Base-by-base conservation (phyloP, 176 grass and related monocot species). In the Oryza officinalis region DNA sequence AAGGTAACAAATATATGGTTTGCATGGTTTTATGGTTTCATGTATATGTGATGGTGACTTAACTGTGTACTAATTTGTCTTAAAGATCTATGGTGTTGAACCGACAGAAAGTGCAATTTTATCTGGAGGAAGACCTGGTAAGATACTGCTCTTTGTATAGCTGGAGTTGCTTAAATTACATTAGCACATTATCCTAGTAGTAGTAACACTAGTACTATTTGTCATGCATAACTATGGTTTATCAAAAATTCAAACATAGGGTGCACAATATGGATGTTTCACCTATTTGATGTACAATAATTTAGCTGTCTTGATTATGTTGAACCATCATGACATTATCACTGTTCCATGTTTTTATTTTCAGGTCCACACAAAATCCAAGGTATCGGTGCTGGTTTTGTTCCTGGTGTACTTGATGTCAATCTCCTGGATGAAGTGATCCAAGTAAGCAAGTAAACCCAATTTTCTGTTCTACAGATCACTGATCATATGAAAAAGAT, bases 341-440 rank as follows among this genome's bases (percentile, higher is more conserved):
- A 38, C 8, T 12, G 10, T n/a, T 70, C 68, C 68, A 70, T 64
- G 15, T 38, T 71, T 38, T 74, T 25, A 20, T 17, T 63, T 28
- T 46, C 35, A 91, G 89, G 84, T 74, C 89, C 89, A 15, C 84
- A 91, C 81, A 91, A 91, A 38, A 91, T 91, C 72, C 89, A 91
- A 74, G 89, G 84, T 59, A 87, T 91, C 43, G 89, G 89, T 80
- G 74, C 84, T 74, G 84, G 84, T 10, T 91, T 91, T 75, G 38
- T 91, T 69, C 84, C 89, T 63, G 89, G 84, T 69, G 89, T 91
- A 70, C 64, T 91, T 80, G 80, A 81, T 76, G 80, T 80, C 59
- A 15, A 76, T 84, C 60, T 91, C 69, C 79, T 91, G 33, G 89
- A 91, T 76, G 89, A 91, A 87, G 63, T 75, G 28, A n/a, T 91